These are phyloP conservation scores for Salix suchowensis DNA, from an alignment of 345 rosid species.

Conservation along the genomic window DNA sequence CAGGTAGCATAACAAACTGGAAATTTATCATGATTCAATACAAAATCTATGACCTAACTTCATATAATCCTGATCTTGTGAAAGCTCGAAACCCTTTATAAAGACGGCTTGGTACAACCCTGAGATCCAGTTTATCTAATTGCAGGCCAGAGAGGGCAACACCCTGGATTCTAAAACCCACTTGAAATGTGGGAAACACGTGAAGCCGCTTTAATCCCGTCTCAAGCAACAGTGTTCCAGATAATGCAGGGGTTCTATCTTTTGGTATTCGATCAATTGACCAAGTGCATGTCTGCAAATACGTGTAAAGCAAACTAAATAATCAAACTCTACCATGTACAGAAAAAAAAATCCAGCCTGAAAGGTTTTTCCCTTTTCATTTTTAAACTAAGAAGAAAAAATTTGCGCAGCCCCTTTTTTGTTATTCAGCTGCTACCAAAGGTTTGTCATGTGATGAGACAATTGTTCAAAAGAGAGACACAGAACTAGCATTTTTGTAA, in stretches of 20 bases:
- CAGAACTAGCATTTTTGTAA: neutral
- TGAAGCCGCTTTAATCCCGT: constrained; percentile 62
- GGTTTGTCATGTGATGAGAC: neutral
- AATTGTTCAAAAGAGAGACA: neutral
- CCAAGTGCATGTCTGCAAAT: constrained; percentile 73
- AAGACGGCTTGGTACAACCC: constrained; percentile 57
- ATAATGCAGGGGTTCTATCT: constrained; percentile 75
- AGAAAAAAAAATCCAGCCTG: neutral
- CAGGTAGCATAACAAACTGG: neutral
- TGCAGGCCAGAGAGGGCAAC: constrained; percentile 82
- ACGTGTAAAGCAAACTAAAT: neutral
- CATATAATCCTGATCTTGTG: constrained; percentile 74
- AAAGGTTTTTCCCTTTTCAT: neutral
- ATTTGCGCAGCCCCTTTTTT: neutral
- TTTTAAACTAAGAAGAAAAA: neutral
- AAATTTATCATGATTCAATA: constrained; percentile 3
- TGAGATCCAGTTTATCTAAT: constrained; percentile 68
- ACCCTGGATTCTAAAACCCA: constrained; percentile 83
- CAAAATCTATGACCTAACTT: constrained; percentile 59
- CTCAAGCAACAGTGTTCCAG: constrained; percentile 61
- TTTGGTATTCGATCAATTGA: constrained; percentile 78
- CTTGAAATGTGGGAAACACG: constrained; percentile 70
- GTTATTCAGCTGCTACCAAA: neutral
- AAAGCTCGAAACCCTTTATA: constrained; percentile 90
- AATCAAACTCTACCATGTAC: neutral